Evolutionary conservation across 1,284 basidiomycete species (phyloP).

Genomic region (Fomitiporia mediterranea): DNA sequence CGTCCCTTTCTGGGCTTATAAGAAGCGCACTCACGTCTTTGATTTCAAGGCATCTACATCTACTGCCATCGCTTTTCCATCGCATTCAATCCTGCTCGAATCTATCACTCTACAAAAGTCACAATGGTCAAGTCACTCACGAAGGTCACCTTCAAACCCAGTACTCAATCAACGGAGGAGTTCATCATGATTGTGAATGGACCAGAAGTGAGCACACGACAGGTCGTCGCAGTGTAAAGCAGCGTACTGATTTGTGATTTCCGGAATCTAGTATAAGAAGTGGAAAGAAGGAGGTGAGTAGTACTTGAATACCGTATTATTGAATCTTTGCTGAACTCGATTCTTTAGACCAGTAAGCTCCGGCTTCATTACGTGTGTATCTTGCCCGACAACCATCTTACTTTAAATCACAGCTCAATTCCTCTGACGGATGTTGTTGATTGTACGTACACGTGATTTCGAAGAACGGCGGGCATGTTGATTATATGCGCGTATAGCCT

Average conservation of each 20-base stretch:
- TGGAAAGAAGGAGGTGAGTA: slow-evolving; percentile 72
- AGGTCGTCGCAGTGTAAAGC: slow-evolving; percentile 15
- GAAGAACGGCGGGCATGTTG: background rate
- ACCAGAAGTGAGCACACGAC: slow-evolving; percentile 48
- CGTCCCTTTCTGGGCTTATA: background rate
- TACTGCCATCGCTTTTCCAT: background rate
- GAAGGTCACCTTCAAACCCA: slow-evolving; percentile 76
- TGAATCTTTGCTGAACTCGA: slow-evolving; percentile 25
- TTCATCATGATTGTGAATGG: slow-evolving; percentile 66
- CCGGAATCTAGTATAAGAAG: slow-evolving; percentile 55
- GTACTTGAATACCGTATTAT: slow-evolving; percentile 22
- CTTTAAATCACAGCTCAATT: slow-evolving; percentile 45
- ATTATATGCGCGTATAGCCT: slow-evolving; percentile 33
- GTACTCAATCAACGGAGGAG: slow-evolving; percentile 63
- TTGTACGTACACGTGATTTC: slow-evolving; percentile 44
- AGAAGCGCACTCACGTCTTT: background rate
- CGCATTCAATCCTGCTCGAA: background rate
- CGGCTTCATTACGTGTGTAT: background rate
- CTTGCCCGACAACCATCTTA: slow-evolving; percentile 16
- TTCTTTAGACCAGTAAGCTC: slow-evolving; percentile 59
- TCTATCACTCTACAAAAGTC: slow-evolving; percentile 9
- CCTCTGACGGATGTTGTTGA: slow-evolving; percentile 68
- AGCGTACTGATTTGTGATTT: slow-evolving; percentile 20
- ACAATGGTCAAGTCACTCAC: slow-evolving; percentile 51
- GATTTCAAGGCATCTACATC: background rate